A percentile compares a stretch with the other conserved stretches of the same genome.
Conservation (phyloP, 805 yeast species). For the Hanseniaspora lachancei region DNA sequence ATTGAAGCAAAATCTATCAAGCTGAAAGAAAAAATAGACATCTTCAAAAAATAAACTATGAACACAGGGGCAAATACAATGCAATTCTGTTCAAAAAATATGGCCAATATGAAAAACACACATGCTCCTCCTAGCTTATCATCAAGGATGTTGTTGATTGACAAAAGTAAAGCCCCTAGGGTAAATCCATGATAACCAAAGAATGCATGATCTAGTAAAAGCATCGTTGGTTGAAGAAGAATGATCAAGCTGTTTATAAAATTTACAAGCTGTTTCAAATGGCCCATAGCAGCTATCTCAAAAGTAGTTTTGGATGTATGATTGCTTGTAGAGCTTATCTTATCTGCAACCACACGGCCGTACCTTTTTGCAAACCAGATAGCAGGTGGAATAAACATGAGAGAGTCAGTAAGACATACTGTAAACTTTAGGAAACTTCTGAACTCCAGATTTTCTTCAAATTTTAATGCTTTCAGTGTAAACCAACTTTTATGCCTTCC, state of each 20-base stretch:
- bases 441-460: conserved; percentile 51
- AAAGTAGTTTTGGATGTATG: conserved; percentile 44
- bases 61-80: conserved; percentile 83
- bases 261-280: conserved; percentile 21
- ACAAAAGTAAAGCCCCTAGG: conserved; percentile 69
- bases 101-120: conserved; percentile 58
- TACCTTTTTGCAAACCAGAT: conserved; percentile 56
- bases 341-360: conserved; percentile 36
- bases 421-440: conserved; percentile 79
- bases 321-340: conserved; percentile 17
- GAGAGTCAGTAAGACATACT: conserved; percentile 59
- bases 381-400: conserved; percentile 69
- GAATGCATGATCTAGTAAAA: conserved; percentile 90
- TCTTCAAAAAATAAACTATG: conserved; percentile 64
- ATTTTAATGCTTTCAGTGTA: conserved; percentile 57
- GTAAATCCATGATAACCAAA: conserved; percentile 90
- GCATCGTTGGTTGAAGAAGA: conserved; percentile 70
- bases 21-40: conserved; percentile 33
- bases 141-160: conserved; percentile 52
- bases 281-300: conserved; percentile 61
- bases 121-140: conserved; percentile 58
- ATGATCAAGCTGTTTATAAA: conserved; percentile 25
- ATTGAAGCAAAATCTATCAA: conserved; percentile 47
- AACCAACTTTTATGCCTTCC: conserved; percentile 59
- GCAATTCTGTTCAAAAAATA: conserved; percentile 91